A percentile compares a stretch with the other conserved stretches of the same genome.
Evolutionary conservation across 805 yeast species (phyloP).

Genomic region (Yarrowia divulgata): DNA sequence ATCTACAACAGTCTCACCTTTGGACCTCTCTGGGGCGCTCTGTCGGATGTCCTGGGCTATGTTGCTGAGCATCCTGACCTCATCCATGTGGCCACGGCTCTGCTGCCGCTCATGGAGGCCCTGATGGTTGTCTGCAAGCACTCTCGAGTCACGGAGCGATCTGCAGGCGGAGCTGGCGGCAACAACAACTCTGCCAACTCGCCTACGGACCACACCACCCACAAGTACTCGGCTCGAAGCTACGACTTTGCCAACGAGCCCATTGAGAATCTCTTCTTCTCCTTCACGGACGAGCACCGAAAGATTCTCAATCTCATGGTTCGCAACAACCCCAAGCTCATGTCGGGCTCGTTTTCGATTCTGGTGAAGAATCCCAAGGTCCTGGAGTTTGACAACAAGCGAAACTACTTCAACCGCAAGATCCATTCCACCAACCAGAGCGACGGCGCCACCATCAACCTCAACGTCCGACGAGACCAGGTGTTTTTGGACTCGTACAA

Average conservation of each 20-base stretch:
- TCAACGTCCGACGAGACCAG: slow-evolving; percentile 83
- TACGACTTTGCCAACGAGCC: slow-evolving; percentile 77
- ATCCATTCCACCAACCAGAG: slow-evolving; percentile 58
- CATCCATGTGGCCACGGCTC: slow-evolving; percentile 74
- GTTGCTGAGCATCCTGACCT: slow-evolving; percentile 66
- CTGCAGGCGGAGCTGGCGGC: slow-evolving; percentile 2
- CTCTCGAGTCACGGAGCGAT: slow-evolving; percentile 56
- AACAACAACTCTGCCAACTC: slow-evolving; percentile 4
- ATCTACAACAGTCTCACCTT: slow-evolving; percentile 73
- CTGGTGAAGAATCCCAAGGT: slow-evolving; percentile 87
- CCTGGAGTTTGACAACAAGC: slow-evolving; percentile 92
- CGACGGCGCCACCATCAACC: slow-evolving; percentile 54
- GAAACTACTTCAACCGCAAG: slow-evolving; percentile 79
- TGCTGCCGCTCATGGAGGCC: slow-evolving; percentile 87
- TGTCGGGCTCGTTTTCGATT: slow-evolving; percentile 95
- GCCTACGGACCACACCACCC: slow-evolving; percentile 20
- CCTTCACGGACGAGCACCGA: slow-evolving; percentile 88
- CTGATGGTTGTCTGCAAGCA: slow-evolving; percentile 97
- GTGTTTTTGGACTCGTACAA: slow-evolving; percentile 92
- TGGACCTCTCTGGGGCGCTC: slow-evolving; percentile 84
- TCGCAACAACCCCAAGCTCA: slow-evolving; percentile 83
- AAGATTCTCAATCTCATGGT: slow-evolving; percentile 91
- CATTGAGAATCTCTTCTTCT: slow-evolving; percentile 77
- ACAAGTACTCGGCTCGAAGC: slow-evolving; percentile 62
- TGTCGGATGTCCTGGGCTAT: slow-evolving; percentile 72